phyloP scores from a whole-genome alignment of 768 basidiomycete species.

The Harrya chromipes region DNA sequence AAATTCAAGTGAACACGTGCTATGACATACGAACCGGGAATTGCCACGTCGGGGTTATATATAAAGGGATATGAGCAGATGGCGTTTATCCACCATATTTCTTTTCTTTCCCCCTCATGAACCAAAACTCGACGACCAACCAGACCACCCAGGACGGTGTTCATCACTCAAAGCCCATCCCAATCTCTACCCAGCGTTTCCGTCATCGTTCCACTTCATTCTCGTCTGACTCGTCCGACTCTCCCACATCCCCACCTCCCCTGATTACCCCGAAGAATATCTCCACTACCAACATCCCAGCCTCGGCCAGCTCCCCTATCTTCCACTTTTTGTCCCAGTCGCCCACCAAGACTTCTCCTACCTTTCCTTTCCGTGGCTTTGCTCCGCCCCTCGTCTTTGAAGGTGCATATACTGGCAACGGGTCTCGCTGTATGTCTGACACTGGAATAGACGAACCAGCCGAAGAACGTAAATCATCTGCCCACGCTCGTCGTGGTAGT shows the following conservation, averaged over 20 bases:
- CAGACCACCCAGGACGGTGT: conserved; percentile 24
- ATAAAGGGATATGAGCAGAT: conserved; percentile 10
- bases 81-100: not conserved
- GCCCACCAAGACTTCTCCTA: conserved; percentile 48
- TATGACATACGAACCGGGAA: conserved; percentile 17
- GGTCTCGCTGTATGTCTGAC: not conserved
- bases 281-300: conserved; percentile 40
- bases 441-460: conserved; percentile 37
- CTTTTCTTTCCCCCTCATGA: conserved; percentile 17
- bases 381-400: conserved; percentile 57
- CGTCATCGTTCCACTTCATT: conserved; percentile 61
- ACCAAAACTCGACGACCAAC: not conserved
- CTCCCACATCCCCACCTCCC: conserved; percentile 51
- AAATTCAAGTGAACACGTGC: conserved; percentile 21
- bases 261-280: conserved; percentile 48
- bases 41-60: conserved; percentile 29
- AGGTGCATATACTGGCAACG: conserved; percentile 41
- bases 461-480: conserved; percentile 40
- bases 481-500: conserved; percentile 63
- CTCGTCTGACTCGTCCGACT: conserved; percentile 57
- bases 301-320: conserved; percentile 67
- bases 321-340: conserved; percentile 65
- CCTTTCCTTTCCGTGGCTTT: conserved; percentile 59
- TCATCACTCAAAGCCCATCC: conserved; percentile 66
- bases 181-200: conserved; percentile 44